A percentile compares a stretch with the other conserved stretches of the same genome.
Conservation (phyloP, 345 rosid genomes). For the Heritiera littoralis region DNA sequence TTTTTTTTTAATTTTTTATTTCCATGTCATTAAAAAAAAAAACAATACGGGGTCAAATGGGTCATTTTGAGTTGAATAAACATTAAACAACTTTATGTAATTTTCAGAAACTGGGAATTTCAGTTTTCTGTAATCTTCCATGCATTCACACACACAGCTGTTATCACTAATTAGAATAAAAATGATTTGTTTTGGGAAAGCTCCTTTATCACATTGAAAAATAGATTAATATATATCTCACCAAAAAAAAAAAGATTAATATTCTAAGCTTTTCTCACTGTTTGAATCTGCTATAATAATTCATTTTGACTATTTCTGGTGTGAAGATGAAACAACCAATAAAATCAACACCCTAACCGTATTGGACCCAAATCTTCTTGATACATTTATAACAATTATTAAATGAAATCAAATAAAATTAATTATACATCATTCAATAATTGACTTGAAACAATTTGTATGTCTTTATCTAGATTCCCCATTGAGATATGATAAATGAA, state of each 20-base stretch:
- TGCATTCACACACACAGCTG: slow-evolving; percentile 13
- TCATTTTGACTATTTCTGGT: neutral
- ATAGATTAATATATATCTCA: neutral
- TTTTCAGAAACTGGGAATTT: neutral
- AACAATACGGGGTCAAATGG: neutral
- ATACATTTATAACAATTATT: neutral
- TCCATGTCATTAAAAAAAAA: neutral
- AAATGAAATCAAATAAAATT: neutral
- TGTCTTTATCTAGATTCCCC: neutral
- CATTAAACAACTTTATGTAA: neutral
- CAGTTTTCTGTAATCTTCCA: slow-evolving; percentile 4
- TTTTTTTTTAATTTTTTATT: neutral
- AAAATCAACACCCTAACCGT: slow-evolving; percentile 2
- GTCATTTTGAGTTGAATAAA: slow-evolving; percentile 15
- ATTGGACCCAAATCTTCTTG: slow-evolving; percentile 12
- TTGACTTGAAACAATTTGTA: neutral
- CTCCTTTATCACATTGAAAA: slow-evolving; percentile 7
- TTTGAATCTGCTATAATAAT: neutral
- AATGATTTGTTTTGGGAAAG: neutral
- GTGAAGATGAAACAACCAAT: slow-evolving; percentile 7
- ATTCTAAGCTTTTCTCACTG: neutral
- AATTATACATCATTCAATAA: neutral
- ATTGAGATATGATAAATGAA: neutral
- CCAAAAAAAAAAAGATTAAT: too few relatives aligned
- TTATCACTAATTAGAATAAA: slow-evolving; percentile 1